Base-by-base conservation (phyloP, 2,329 filamentous ascomycete species). In the Lachnellula suecica region DNA sequence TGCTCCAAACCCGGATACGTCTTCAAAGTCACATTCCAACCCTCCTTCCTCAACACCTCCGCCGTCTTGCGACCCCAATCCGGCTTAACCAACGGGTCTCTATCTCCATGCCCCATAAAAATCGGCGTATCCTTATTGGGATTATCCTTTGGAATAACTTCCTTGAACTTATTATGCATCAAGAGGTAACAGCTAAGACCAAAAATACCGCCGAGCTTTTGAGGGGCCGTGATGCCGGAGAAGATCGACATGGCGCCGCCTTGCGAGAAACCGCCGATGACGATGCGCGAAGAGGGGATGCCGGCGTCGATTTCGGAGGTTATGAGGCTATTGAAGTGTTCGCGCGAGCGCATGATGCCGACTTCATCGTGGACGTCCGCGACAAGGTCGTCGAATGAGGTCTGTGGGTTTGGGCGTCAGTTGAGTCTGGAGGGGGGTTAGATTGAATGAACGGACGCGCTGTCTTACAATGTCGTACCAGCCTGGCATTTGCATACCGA, bases 181-280 rank as follows among this genome's bases (percentile, higher is more conserved):
- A 91, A 78, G 61, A 97, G 72, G 71, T 95, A 97, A 63, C 84
- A 87, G 11, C 89, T 94, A 56, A 97, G 73, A 7, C 87, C 91
- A 57, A 97, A 86, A 58, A 97, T 88, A 57, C 92, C 93, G n/a
- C 84, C 93, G 15, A 97, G 76, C 72, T 90, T 91, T 61, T 82
- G 77, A 42, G 79, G 77, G 53, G 74, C 72, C 4, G 91, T 96
- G 38, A 96, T 72, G 4, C 90, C 92, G 0, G 88, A 79, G 65
- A 97, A 83, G 35, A 97, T 72, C 19, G 90, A 84, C 78, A 97
- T 91, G 51, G 91, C 91, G 47, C 90, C 93, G 53, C 93, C 93
- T 72, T 97, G 84, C 22, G 84, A 89, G 76, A 93, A 94, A 37
- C 89, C 89, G 29, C 89, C 93, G 6, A 97, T 73, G 17, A 97